Conservation (phyloP, 2,329 filamentous ascomycete genomes). For the Cephalotrichum gorgonifer region DNA sequence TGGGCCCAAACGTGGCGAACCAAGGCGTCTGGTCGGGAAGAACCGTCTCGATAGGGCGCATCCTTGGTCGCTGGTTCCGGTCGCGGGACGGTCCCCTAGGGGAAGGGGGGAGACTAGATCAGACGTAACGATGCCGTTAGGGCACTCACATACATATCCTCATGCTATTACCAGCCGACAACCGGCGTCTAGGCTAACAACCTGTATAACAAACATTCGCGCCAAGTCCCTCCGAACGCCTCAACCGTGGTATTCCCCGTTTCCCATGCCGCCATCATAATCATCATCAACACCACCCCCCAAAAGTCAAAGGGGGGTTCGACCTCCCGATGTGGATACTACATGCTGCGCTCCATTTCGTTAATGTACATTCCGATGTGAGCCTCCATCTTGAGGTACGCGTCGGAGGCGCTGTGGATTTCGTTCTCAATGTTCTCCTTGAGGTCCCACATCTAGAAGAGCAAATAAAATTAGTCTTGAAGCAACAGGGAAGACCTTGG, state of each 20-base stretch:
- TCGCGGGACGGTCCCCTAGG: conserved; percentile 5
- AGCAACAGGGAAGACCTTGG: conserved; percentile 3
- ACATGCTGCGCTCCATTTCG: conserved; percentile 90
- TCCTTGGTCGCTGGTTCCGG: conserved; percentile 57
- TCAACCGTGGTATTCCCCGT: conserved; percentile 25
- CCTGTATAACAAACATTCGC: background rate
- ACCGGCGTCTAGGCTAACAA: background rate
- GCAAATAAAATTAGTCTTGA: conserved; percentile 15
- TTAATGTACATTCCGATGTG: conserved; percentile 97
- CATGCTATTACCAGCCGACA: background rate
- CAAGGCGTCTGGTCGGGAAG: conserved; percentile 46
- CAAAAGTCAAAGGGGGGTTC: conserved; percentile 6
- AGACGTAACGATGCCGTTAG: background rate
- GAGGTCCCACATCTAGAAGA: conserved; percentile 80
- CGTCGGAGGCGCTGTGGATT: conserved; percentile 78
- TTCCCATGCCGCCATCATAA: conserved; percentile 4
- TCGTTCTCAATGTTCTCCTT: conserved; percentile 97
- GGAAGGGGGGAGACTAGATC: background rate
- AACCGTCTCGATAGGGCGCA: conserved; percentile 43
- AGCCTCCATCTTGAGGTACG: conserved; percentile 95
- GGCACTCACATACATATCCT: background rate
- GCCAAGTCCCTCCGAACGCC: conserved; percentile 26
- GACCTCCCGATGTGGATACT: conserved; percentile 3
- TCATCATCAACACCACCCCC: conserved; percentile 1
- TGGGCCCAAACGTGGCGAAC: conserved; percentile 36